Conservation (phyloP, 2,329 filamentous ascomycete species). For the Xylaria digitata region DNA sequence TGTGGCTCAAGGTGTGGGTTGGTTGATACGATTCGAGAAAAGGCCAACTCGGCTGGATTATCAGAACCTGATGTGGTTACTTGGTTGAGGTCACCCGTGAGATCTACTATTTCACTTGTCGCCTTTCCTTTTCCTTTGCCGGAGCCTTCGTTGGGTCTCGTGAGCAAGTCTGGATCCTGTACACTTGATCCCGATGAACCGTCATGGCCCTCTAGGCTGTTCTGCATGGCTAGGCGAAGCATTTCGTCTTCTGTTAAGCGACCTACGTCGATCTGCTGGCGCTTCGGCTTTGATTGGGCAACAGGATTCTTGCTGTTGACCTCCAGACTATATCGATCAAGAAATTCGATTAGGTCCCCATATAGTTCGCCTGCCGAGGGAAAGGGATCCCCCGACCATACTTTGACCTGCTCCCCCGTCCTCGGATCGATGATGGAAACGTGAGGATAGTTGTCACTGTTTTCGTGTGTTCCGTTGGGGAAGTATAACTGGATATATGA, state of each 20-base stretch:
- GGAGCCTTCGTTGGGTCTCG: constrained; percentile 68
- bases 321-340: constrained; percentile 95
- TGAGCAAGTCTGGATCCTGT: constrained; percentile 88
- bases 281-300: constrained; percentile 78
- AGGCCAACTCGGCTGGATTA: constrained; percentile 58
- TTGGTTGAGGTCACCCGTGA: constrained; percentile 39
- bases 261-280: constrained; percentile 78
- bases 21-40: constrained; percentile 76
- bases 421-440: constrained; percentile 95
- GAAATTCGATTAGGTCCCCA: constrained; percentile 91
- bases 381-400: constrained; percentile 88
- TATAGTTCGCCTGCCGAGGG: constrained; percentile 83
- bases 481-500: constrained; percentile 95
- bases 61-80: constrained; percentile 18
- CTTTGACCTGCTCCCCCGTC: constrained; percentile 96
- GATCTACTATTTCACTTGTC: constrained; percentile 43
- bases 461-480: constrained; percentile 73
- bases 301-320: constrained; percentile 93
- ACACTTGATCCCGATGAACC: constrained; percentile 63
- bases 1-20: constrained; percentile 83
- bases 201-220: constrained; percentile 76
- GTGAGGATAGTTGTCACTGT: constrained; percentile 91
- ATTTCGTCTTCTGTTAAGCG: constrained; percentile 98
- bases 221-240: constrained; percentile 91
- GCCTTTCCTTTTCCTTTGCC: constrained; percentile 67